Evolutionary conservation across 805 yeast genomes (phyloP), one percentile per base, ranked within the genome.

Genomic region (Cyberlindnera veronae): DNA sequence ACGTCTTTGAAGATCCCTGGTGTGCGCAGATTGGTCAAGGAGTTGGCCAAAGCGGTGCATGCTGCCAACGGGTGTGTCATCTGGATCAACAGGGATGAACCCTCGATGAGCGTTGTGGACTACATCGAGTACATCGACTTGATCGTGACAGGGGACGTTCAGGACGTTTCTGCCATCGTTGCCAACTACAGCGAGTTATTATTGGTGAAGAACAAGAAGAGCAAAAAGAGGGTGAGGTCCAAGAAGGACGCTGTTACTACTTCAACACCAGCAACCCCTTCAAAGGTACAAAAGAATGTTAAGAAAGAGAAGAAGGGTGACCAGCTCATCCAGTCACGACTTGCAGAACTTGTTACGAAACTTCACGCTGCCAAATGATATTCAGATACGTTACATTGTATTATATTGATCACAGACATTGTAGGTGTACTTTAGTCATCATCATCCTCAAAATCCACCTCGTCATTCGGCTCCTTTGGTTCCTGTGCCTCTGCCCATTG

Each of bases 401-500:
- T 22, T 22, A 7, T 11, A 8, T 22, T 7, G 11, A 22, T 8
- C 24, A 22, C 11, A 22, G 11, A 11, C n/a, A n/a, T 16, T 22
- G 12, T 36, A 15, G 16, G 6, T 29, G 8, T 17, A n/a, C 4
- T 12, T 21, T 18, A 21, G 15, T 57, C 41, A 50, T 69, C 72
- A 39, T 74, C 74, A 12, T 77, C 86, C 12, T 79, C 86, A n/a
- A 77, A 58, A 29, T 78, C 84, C 13, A 74, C 52, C 45, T 81
- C 86, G 50, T 88, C 97, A 21, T 77, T 74, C 0, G 98, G 98
- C 60, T 91, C 97, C 60, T 91, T 91, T 24, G 97, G 98, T 62
- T 93, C 99, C 62, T 93, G 98, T 4, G 79, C 68, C 60, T 93
- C 99, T 17, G 87, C 81, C 99, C 99, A 93, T 60, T 93, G 99